Conservation (phyloP, 2,329 filamentous ascomycete genomes). For the Escovopsis sp. region DNA sequence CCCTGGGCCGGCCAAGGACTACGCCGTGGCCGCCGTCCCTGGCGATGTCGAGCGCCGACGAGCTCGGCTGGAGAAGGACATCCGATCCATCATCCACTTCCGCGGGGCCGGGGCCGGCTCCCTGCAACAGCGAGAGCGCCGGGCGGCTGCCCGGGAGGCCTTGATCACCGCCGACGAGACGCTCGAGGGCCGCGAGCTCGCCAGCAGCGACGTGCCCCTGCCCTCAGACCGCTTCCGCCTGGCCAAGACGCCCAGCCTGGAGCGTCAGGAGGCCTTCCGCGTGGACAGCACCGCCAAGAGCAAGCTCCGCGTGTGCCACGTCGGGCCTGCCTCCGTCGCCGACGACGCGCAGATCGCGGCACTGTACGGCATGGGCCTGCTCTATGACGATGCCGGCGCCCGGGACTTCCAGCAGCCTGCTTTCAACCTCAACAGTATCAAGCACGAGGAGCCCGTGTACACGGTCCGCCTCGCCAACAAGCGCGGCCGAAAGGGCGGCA, state of each 20-base stretch:
- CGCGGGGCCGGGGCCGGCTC: constrained; percentile 1
- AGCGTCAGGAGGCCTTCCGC: constrained; percentile 31
- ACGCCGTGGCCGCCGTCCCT: neutral
- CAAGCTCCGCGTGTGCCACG: constrained; percentile 12
- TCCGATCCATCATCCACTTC: neutral
- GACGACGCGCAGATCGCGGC: constrained; percentile 24
- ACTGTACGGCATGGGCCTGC: constrained; percentile 28
- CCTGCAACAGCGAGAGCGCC: neutral
- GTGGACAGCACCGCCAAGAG: constrained; percentile 23
- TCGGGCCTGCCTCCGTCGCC: constrained; percentile 10
- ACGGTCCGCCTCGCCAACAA: constrained; percentile 19
- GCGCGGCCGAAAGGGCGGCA: constrained; percentile 14
- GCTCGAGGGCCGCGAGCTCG: constrained; percentile 20
- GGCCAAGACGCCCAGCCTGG: constrained; percentile 22
- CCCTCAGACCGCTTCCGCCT: constrained; percentile 21
- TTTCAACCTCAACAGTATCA: constrained; percentile 26
- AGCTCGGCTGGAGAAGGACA: constrained; percentile 4
- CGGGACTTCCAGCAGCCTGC: constrained; percentile 15
- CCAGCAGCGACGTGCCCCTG: constrained; percentile 18
- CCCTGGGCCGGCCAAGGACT: constrained; percentile 1
- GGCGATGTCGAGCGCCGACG: constrained; percentile 1
- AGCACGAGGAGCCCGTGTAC: constrained; percentile 22
- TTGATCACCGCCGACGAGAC: constrained; percentile 7
- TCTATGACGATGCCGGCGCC: constrained; percentile 28
- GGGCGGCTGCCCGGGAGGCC: neutral